phyloP scores from a whole-genome alignment of 2,329 filamentous ascomycete species.

The Hyphodiscus sp. region DNA sequence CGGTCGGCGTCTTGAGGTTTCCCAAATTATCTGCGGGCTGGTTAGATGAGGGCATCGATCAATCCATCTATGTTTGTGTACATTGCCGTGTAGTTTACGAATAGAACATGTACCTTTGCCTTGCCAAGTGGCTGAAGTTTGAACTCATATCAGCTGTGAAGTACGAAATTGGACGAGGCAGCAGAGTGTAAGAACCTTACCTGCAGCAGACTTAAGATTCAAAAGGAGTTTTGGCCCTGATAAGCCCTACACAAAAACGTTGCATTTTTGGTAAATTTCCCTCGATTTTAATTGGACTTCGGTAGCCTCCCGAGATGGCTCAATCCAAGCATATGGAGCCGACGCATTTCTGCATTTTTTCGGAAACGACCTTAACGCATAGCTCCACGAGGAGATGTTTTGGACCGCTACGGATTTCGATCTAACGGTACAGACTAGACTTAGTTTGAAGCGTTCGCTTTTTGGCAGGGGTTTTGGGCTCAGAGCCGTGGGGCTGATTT shows the following conservation, averaged over 20 bases:
- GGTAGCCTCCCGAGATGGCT: not conserved
- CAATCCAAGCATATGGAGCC: not conserved
- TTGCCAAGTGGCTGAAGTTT: not conserved
- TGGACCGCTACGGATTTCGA: not conserved
- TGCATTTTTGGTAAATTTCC: not conserved
- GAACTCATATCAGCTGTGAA: too few relatives aligned
- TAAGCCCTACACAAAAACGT: not conserved
- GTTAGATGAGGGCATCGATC: conserved; percentile 4
- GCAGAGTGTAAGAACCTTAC: too few relatives aligned
- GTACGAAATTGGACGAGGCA: too few relatives aligned
- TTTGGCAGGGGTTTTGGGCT: not conserved
- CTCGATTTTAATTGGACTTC: not conserved
- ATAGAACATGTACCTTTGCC: conserved; percentile 21
- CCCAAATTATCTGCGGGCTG: conserved; percentile 1
- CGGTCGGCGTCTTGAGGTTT: conserved; percentile 21
- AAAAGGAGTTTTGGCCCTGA: not conserved
- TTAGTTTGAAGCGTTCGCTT: not conserved
- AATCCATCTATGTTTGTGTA: conserved; percentile 19
- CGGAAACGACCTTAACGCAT: not conserved
- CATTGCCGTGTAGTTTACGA: conserved; percentile 26
- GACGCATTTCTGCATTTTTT: not conserved
- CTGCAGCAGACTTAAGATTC: not conserved
- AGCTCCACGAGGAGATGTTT: not conserved
- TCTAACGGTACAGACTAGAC: not conserved
- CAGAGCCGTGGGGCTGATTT: not conserved